Base-by-base conservation (phyloP, 2,329 filamentous ascomycete genomes). In the Cladosporium sp. region DNA sequence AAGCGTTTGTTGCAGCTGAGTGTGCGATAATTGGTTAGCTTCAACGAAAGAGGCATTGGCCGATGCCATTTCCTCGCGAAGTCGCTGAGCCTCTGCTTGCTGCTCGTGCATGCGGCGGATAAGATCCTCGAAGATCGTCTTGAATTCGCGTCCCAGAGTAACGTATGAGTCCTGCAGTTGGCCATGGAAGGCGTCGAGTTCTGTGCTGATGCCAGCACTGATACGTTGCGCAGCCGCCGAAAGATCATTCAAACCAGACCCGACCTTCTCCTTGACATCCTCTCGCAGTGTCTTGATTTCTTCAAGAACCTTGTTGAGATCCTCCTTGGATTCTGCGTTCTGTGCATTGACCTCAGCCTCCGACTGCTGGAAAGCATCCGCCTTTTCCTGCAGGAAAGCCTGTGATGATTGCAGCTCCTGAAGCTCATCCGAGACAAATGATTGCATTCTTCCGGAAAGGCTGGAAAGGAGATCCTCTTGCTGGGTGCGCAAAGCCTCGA, bases 231-330 rank as follows among this genome's bases (percentile, higher is more conserved):
- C 90, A 8, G 91, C 89, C 9, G 79, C 79, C 2, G 90, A 90
- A 18, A 97, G 82, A 20, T 88, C 84, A 60, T 88, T 84, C 38
- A 97, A 75, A 7, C 91, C 92, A 62, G 90, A 84, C 2, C 88
- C 88, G 41, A 97, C 88, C 54, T 86, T 85, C 42, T 80, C 76
- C 73, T 96, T 96, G 45, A 97, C 88, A 47, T 88, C 84, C 65
- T 95, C 87, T 18, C 92, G 82, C 19, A 97, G 77, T n/a, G 80
- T 82, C 65, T 91, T 91, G 66, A 97, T 95, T 65, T 95, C 92
- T 61, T 93, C 88, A 8, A 98, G 76, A 1, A 95, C 85, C n/a
- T 80, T 75, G 60, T 96, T 91, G 87, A 96, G 90, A 50, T 91
- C 86, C 41, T 91, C 83, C 61, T 86, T 88, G 2, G 89, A 85